phyloP scores from a whole-genome alignment of 176 grass and related monocot species.

The Musa beccarii region DNA sequence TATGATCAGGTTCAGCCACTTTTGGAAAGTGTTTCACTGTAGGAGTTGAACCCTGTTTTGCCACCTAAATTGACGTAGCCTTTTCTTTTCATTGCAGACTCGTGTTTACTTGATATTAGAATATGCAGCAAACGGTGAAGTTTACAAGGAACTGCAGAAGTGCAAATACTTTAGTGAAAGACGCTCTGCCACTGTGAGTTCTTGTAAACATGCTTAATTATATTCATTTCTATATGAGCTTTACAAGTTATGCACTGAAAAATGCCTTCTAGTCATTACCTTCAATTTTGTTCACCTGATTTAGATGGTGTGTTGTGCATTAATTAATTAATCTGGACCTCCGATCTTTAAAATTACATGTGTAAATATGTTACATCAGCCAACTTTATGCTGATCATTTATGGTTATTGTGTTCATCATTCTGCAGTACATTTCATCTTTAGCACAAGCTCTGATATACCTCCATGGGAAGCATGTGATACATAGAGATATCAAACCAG shows the following conservation, averaged over 20 bases:
- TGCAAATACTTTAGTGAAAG: constrained; percentile 75
- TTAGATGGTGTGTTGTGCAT: no score
- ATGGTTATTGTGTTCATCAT: not conserved
- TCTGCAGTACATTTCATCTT: constrained; percentile 66
- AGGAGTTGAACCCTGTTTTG: not conserved
- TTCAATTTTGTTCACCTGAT: no score
- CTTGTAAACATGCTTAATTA: not conserved
- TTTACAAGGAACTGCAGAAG: constrained; percentile 90
- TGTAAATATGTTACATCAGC: no score
- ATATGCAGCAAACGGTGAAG: constrained; percentile 82
- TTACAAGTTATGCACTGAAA: not conserved
- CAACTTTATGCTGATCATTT: not conserved
- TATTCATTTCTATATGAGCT: constrained; percentile 5
- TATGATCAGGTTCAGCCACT: constrained; percentile 64
- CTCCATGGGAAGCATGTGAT: constrained; percentile 87
- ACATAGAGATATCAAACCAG: constrained; percentile 83
- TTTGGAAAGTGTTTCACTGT: not conserved
- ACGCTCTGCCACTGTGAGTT: constrained; percentile 73
- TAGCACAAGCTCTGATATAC: constrained; percentile 70
- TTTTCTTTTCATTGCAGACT: constrained; percentile 32
- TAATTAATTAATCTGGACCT: no score
- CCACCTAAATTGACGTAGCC: constrained; percentile 11
- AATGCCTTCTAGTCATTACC: no score
- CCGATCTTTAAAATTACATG: no score
- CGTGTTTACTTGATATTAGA: constrained; percentile 90